A percentile compares a stretch with the other conserved stretches of the same genome.
Conservation (phyloP, 78 protist genomes). For the Creolimax fragrantissima region DNA sequence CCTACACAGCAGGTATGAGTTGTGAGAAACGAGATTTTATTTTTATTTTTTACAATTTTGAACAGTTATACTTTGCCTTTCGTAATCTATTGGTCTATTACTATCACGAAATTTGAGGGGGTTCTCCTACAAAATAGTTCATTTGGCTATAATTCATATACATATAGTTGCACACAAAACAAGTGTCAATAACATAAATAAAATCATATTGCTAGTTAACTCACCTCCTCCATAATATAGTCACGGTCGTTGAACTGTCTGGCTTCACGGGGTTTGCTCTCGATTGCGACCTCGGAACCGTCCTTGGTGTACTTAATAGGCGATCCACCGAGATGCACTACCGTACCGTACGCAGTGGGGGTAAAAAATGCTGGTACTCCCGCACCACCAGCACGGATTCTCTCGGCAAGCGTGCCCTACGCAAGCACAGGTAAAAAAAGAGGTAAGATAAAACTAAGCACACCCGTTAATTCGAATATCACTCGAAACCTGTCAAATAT, state of each 20-base stretch:
- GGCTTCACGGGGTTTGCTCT: conserved; percentile 59
- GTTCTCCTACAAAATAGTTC: too few species aligned
- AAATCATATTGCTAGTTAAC: too few species aligned
- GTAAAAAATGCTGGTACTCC: conserved; percentile 96
- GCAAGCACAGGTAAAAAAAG: not conserved
- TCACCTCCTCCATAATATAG: conserved; percentile 69
- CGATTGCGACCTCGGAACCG: conserved; percentile 53
- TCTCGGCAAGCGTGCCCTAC: conserved; percentile 94
- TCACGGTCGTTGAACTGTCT: conserved; percentile 28
- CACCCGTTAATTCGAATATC: not conserved
- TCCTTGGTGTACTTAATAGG: conserved; percentile 72
- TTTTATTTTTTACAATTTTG: too few species aligned
- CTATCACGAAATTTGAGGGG: too few species aligned
- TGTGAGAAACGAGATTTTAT: too few species aligned
- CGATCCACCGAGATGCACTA: conserved; percentile 77
- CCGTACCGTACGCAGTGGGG: conserved; percentile 82
- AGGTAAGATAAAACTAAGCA: not conserved
- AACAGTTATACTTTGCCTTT: too few species aligned
- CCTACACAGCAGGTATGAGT: too few species aligned
- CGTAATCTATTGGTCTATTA: too few species aligned
- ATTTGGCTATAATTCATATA: too few species aligned
- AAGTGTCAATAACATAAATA: too few species aligned
- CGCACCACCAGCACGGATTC: conserved; percentile 93
- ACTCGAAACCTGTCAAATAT: too few species aligned
- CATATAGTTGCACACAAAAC: too few species aligned